Percentiles rank a stretch among this genome's conserved stretches.
phyloP scores from a whole-genome alignment of 192 early-diverging fungal species.

The Coemansia biformis region DNA sequence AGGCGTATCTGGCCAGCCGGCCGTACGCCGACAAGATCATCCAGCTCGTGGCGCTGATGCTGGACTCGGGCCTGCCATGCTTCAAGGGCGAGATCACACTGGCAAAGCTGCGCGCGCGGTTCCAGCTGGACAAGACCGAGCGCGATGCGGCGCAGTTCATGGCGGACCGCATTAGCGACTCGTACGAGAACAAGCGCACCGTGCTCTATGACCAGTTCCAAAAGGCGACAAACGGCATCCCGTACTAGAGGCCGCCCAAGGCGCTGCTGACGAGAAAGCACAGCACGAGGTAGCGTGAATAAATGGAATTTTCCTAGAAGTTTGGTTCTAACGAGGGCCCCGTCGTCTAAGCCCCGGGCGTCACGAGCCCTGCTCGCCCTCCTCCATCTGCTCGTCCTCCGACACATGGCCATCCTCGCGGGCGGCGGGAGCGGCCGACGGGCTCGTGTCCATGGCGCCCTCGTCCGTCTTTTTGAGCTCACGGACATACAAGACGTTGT shows the following conservation, averaged over 20 bases:
- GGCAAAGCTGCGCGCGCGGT: slow-evolving; percentile 73
- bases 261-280: neutral
- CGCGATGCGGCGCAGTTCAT: slow-evolving; percentile 93
- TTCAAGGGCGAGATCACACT: slow-evolving; percentile 93
- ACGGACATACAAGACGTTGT: slow-evolving; percentile 78
- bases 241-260: slow-evolving; percentile 36
- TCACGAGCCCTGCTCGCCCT: slow-evolving; percentile 29
- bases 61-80: slow-evolving; percentile 93
- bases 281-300: too few species aligned
- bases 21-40: slow-evolving; percentile 91
- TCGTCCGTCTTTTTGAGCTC: slow-evolving; percentile 48
- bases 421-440: neutral
- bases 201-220: slow-evolving; percentile 79
- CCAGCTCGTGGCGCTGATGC: slow-evolving; percentile 85
- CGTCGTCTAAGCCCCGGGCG: too few species aligned
- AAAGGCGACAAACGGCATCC: slow-evolving; percentile 73
- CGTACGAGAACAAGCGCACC: slow-evolving; percentile 89
- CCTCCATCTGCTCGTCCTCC: slow-evolving; percentile 48
- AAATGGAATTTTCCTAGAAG: too few species aligned
- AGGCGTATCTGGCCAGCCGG: slow-evolving; percentile 84
- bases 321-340: too few species aligned
- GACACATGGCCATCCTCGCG: slow-evolving; percentile 3
- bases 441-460: slow-evolving; percentile 2
- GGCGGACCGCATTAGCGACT: slow-evolving; percentile 79
- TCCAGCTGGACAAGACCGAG: slow-evolving; percentile 87